Evolutionary conservation across 495 filamentous ascomycete genomes (phyloP), one percentile per base, ranked within the genome.

Genomic region (Cercophora sp.): DNA sequence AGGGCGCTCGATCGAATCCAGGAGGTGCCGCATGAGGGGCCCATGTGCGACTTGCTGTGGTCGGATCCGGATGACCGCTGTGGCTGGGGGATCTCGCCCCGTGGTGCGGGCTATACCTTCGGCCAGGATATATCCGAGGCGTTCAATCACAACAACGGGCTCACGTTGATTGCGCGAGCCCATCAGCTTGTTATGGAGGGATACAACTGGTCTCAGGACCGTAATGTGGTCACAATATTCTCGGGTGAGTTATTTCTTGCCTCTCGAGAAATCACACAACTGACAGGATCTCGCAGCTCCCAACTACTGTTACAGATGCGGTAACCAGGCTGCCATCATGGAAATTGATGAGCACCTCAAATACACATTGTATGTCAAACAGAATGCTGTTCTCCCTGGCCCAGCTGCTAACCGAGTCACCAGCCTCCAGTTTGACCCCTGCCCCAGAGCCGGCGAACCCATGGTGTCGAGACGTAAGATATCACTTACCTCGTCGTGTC

Each of bases 301-400:
- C 25, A 96, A 96, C 72, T 96, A 96, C 72, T 96, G 91, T 75
- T 96, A 95, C 77, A 82, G 93, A 66, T 98, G 93, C 69, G 93
- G 93, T 62, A 98, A 98, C 73, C 93, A 98, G 73, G 93, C 93
- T 44, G 93, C 93, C 8, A 98, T 98, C 70, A 98, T 98, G 93
- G 93, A 98, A 71, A 98, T 98, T 70, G 93, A 98, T 56, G 93
- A 98, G 73, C 91, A 98, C 72, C 74, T 98, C 70, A 97, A 98
- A 78, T 98, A 97, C 70, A 98, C 93, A 63, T 98, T 98, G 93
- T 98, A 81, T 73, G 90, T 86, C 25, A n/a, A 15, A 2, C 10
- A 18, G 8, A 15, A 11, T 48, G 13, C 16, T 19, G 18, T 31
- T 22, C 27, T 42, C 5, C 35, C 4, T 11, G 39, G 37, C 36